A percentile compares a stretch with the other conserved stretches of the same genome.
Evolutionary conservation across 371 early-diverging fungal species (phyloP).

Genomic region (Syncephalastrum contaminatum): DNA sequence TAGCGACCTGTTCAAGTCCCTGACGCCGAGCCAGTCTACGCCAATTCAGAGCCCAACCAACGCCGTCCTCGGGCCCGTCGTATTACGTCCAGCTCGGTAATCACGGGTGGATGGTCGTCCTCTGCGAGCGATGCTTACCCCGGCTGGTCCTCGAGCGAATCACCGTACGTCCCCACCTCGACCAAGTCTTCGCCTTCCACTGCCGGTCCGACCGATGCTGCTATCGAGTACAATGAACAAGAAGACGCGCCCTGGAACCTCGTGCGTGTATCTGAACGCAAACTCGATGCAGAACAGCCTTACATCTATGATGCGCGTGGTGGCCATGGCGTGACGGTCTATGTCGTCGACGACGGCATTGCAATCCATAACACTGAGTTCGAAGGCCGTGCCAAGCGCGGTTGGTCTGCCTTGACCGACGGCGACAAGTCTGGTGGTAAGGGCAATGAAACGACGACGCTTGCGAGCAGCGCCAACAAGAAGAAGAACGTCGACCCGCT

Average conservation of each 20-base stretch:
- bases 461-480: constrained; percentile 8
- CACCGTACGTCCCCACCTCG: constrained; percentile 1
- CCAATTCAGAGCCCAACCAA: too few species aligned
- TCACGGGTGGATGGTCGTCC: too few species aligned
- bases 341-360: constrained; percentile 55
- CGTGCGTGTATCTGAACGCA: constrained; percentile 35
- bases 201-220: background rate
- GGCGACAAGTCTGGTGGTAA: constrained; percentile 44
- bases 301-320: constrained; percentile 31
- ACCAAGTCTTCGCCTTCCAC: constrained; percentile 2
- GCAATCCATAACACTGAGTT: constrained; percentile 53
- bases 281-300: constrained; percentile 14
- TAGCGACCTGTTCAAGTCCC: constrained; percentile 6
- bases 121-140: too few species aligned
- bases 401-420: constrained; percentile 60
- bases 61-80: too few species aligned
- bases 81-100: too few species aligned
- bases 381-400: constrained; percentile 58
- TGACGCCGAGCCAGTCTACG: too few species aligned
- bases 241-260: constrained; percentile 40
- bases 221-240: constrained; percentile 18
- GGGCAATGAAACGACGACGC: constrained; percentile 8
- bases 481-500: background rate
- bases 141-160: background rate
- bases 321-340: constrained; percentile 49